phyloP scores from a whole-genome alignment of 164 flowering plant species.

The Malania oleifera region DNA sequence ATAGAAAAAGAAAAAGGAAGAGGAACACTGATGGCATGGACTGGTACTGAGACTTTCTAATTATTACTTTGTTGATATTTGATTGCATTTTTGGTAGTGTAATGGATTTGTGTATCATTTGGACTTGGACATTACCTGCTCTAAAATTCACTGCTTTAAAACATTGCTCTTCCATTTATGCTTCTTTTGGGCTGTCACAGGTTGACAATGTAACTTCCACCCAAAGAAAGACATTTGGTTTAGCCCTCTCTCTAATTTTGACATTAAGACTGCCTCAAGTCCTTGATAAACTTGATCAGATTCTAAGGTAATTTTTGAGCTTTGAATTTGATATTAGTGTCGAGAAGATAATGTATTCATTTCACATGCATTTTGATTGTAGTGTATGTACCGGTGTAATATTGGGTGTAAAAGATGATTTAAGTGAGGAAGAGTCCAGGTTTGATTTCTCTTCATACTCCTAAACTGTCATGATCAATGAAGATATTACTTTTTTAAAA shows the following conservation, averaged over 20 bases:
- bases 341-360: background rate
- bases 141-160: background rate
- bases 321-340: background rate
- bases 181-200: slow-evolving; percentile 28
- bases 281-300: slow-evolving; percentile 89
- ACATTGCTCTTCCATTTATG: background rate
- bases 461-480: background rate
- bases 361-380: slow-evolving; percentile 11
- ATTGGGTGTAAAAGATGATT: slow-evolving; percentile 59
- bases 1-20: too few relatives aligned
- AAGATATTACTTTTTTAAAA: background rate
- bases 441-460: slow-evolving; percentile 17
- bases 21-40: too few relatives aligned
- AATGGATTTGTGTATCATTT: background rate
- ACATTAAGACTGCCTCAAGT: slow-evolving; percentile 83
- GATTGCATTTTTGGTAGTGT: background rate
- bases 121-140: background rate
- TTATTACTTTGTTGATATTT: background rate
- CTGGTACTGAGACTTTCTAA: too few relatives aligned
- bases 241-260: slow-evolving; percentile 82
- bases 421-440: slow-evolving; percentile 79
- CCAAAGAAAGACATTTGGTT: slow-evolving; percentile 66
- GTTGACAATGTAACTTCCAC: slow-evolving; percentile 62
- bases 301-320: slow-evolving; percentile 51
- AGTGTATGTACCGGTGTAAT: slow-evolving; percentile 89